Evolutionary conservation across 371 early-diverging fungal species (phyloP).

Genomic region (Sporodiniella umbellata): DNA sequence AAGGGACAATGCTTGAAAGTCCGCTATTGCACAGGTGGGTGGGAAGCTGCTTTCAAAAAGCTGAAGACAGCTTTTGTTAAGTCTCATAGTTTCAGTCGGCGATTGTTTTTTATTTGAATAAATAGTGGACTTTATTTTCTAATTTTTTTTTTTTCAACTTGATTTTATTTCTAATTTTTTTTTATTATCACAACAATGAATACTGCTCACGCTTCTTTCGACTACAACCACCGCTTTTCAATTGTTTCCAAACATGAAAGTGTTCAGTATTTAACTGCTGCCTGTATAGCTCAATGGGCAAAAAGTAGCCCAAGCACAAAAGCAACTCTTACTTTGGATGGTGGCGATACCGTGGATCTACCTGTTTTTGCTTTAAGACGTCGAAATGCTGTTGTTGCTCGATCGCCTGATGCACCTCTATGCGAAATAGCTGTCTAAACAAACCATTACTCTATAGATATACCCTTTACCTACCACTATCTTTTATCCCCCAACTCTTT

Average conservation of each 20-base stretch:
- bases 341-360: conserved; percentile 31
- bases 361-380: conserved; percentile 41
- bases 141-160: neutral
- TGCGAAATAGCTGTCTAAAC: conserved; percentile 15
- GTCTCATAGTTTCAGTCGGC: no score
- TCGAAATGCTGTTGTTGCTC: conserved; percentile 38
- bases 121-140: neutral
- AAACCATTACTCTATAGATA: neutral
- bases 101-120: neutral
- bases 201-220: neutral
- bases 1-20: no score
- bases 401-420: conserved; percentile 35
- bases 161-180: neutral
- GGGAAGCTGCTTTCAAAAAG: no score
- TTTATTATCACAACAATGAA: neutral
- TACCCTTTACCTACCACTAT: no score
- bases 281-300: conserved; percentile 26
- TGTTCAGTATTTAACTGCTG: conserved; percentile 22
- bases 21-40: no score
- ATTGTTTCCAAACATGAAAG: conserved; percentile 18
- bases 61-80: no score
- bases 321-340: conserved; percentile 31
- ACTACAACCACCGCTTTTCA: conserved; percentile 21
- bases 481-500: neutral
- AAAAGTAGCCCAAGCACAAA: conserved; percentile 25